These are phyloP conservation scores for Rubus idaeus DNA, from an alignment of 306 rosid genomes.

Conservation along the genomic window DNA sequence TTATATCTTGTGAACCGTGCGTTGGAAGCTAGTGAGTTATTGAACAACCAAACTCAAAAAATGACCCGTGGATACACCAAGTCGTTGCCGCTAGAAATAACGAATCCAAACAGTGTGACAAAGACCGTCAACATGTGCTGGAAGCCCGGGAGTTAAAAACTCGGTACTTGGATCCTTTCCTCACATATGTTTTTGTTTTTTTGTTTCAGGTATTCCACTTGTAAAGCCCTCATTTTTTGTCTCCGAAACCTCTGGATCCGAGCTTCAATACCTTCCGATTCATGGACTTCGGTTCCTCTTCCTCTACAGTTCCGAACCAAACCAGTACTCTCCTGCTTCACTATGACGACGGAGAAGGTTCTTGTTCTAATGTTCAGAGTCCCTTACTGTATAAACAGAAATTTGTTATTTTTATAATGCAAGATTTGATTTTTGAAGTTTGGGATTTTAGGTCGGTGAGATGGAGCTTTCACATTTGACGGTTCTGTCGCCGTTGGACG, in stretches of 20 bases:
- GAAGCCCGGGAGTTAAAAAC: background rate
- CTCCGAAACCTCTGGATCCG: background rate
- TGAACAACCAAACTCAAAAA: no score
- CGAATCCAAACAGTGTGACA: background rate
- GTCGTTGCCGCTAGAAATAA: background rate
- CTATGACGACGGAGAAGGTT: no score
- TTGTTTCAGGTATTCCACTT: no score
- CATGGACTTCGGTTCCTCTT: slow-evolving; percentile 23
- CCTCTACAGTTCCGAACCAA: background rate
- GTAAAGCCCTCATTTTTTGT: background rate
- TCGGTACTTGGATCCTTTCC: no score
- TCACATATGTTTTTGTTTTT: no score
- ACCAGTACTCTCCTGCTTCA: background rate
- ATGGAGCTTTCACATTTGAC: slow-evolving; percentile 53
- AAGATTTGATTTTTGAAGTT: background rate
- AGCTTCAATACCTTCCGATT: background rate
- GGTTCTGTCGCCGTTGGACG: slow-evolving; percentile 67
- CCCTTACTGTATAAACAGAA: no score
- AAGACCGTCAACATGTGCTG: background rate
- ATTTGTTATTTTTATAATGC: background rate
- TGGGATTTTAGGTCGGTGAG: background rate
- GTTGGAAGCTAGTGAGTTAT: no score
- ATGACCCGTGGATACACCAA: background rate
- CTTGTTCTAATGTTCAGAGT: no score
- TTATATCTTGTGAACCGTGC: no score